Percentiles rank a stretch among this genome's conserved stretches.
These are phyloP conservation scores for Yamadazyma conglobata DNA, from an alignment of 1,139 yeast genomes.

Conservation along the genomic window DNA sequence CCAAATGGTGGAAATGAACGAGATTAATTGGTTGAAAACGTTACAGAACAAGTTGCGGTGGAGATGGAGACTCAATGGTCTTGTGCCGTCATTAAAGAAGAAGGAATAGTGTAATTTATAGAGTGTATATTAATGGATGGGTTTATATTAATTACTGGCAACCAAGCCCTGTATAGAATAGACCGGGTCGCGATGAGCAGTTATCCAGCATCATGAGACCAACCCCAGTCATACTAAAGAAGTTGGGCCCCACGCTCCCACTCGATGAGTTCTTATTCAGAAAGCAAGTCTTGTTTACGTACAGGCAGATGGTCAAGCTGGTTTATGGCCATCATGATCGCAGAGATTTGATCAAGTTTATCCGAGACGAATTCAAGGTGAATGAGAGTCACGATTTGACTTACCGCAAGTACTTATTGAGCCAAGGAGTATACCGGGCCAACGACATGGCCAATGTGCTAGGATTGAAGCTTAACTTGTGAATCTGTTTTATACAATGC, in stretches of 20 bases:
- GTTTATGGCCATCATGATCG: slow-evolving; percentile 38
- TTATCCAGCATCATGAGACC: too few relatives aligned
- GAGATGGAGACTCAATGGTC: slow-evolving; percentile 29
- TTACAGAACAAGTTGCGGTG: slow-evolving; percentile 30
- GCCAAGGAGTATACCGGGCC: slow-evolving; percentile 29
- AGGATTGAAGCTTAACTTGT: slow-evolving; percentile 17
- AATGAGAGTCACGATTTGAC: slow-evolving; percentile 27
- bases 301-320: slow-evolving; percentile 32
- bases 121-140: too few relatives aligned
- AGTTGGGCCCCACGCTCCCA: slow-evolving; percentile 22
- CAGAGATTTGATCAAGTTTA: slow-evolving; percentile 30
- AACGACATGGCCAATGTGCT: slow-evolving; percentile 26
- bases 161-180: too few relatives aligned
- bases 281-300: slow-evolving; percentile 29
- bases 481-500: too few relatives aligned
- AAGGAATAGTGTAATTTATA: not conserved
- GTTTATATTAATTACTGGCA: too few relatives aligned
- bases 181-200: too few relatives aligned
- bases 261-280: slow-evolving; percentile 43
- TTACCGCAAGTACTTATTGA: slow-evolving; percentile 38
- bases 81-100: slow-evolving; percentile 15
- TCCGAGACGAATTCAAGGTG: slow-evolving; percentile 34
- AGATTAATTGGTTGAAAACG: slow-evolving; percentile 25
- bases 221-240: slow-evolving; percentile 6
- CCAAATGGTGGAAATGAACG: slow-evolving; percentile 11